Evolutionary conservation across 2,329 filamentous ascomycete genomes (phyloP), one percentile per base, ranked within the genome.

Genomic region (Plenodomus biglobosus): DNA sequence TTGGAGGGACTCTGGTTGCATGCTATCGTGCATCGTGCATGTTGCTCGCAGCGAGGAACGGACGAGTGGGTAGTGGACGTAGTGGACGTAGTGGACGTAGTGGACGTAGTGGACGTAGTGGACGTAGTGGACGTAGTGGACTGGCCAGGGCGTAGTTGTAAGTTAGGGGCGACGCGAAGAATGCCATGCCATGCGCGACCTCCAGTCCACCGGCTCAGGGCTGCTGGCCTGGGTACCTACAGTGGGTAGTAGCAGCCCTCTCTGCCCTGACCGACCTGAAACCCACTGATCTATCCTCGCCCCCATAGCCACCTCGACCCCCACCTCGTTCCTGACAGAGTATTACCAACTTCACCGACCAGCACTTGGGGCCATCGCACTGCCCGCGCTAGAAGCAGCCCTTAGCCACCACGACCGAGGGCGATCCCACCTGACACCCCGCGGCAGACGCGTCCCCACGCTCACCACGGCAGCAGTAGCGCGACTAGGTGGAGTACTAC

Each of bases 261-360:
- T 10, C 22, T 24, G 22, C 22, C 22, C 22, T 24, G 22, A 5
- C 22, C 32, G 53, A 62, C 51, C 48, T 64, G 59, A 66, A 63
- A 64, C 61, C n/a, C 52, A 40, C 44, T 45, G 39, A 22, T 19
- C 8, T n/a, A 6, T 43, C 40, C 46, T 44, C 48, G 48, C 53
- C 52, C 49, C 55, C 50, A 56, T 42, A 55, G 49, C 48, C 48
- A 44, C 44, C 42, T 50, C 44, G 56, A 63, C 58, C 59, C 60
- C 64, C 65, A 63, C 64, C 55, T 57, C 56, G 40, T 60, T 58
- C 60, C 59, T 32, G 48, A 61, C 58, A 58, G 56, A 41, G 53
- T 50, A 43, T 50, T 51, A 52, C 48, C 50, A 43, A 53, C 52
- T 55, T 57, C 57, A 60, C 59, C 55, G 46, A 52, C 37, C 54